Evolutionary conservation across 257 asterid genomes (phyloP).

Genomic region (Capsicum chinense): DNA sequence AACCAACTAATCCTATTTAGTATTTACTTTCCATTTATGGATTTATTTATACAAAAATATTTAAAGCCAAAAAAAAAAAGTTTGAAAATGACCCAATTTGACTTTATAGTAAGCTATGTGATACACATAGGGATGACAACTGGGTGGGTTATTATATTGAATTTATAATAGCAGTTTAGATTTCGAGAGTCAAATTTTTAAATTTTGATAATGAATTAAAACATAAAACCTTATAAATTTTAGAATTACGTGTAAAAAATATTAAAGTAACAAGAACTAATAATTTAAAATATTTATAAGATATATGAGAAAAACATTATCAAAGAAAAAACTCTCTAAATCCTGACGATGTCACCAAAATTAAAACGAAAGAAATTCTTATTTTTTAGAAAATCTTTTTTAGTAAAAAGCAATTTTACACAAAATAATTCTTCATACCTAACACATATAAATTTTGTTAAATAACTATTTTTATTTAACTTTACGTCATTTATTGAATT

Average conservation of each 20-base stretch:
- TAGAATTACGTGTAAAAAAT: background rate
- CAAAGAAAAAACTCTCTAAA: background rate
- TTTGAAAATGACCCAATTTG: slow-evolving; percentile 1
- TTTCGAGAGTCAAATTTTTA: background rate
- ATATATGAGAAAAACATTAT: background rate
- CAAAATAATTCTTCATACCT: background rate
- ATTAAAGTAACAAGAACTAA: background rate
- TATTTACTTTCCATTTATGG: background rate
- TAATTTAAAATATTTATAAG: background rate
- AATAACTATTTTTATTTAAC: background rate
- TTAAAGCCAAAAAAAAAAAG: background rate
- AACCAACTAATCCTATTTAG: background rate
- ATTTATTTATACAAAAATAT: background rate
- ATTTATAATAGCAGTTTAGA: background rate
- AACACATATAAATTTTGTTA: background rate
- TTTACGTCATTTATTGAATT: background rate
- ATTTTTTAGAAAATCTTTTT: background rate
- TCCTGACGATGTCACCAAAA: background rate
- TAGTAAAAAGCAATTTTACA: background rate
- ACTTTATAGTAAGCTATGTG: background rate
- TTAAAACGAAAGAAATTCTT: background rate
- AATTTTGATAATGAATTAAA: too few species aligned
- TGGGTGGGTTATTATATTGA: background rate
- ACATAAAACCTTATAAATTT: background rate
- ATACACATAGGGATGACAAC: background rate